Evolutionary conservation across 164 flowering plant species (phyloP), one percentile per base, ranked within the genome.

Genomic region (Dillenia suffruticosa): DNA sequence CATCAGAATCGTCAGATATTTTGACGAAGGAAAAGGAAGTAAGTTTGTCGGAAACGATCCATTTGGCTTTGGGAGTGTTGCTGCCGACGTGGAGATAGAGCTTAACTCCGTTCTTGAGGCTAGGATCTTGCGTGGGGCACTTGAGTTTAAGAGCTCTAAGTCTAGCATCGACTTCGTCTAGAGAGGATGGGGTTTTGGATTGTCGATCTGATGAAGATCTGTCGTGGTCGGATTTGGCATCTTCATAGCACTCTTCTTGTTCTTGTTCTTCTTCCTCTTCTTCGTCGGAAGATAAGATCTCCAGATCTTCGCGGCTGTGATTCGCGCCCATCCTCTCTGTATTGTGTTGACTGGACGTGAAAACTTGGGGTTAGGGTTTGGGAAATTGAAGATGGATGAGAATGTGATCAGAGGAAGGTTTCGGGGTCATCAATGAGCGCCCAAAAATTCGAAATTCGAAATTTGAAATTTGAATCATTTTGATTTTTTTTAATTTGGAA

Each of bases 141-240:
- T 88, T 90, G 55, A 92, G 86, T 46, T 88, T 84, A 9, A 92
- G 74, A 51, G 87, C 82, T 65, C 72, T 76, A 43, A 92, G 87
- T 70, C 72, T 82, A 1, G 90, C 80, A 52, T 90, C 96, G 1
- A 95, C 80, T 10, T 88, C 92, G 49, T 90, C 92, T 0, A 90
- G 58, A 12, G 91, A 81, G 5, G 81, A 61, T 12, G 81, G 83
- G 22, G 84, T 71, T 59, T 64, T 68, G 68, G 66, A 49, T 15
- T 66, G 63, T 13, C 62, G 62, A 8, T 50, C 71, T 0, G 84
- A 32, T 32, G 40, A 72, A 15, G 80, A 74, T 8, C 56, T 32
- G 56, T 55, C 50, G 10, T 59, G 60, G 16, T 44, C 69, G 2
- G 59, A 73, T 22, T 60, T 57, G 12, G 32, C 13, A 8, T 70